Percentiles rank a stretch among this genome's conserved stretches.
Conservation (phyloP, 192 early-diverging fungal species). For the Backusella circina region DNA sequence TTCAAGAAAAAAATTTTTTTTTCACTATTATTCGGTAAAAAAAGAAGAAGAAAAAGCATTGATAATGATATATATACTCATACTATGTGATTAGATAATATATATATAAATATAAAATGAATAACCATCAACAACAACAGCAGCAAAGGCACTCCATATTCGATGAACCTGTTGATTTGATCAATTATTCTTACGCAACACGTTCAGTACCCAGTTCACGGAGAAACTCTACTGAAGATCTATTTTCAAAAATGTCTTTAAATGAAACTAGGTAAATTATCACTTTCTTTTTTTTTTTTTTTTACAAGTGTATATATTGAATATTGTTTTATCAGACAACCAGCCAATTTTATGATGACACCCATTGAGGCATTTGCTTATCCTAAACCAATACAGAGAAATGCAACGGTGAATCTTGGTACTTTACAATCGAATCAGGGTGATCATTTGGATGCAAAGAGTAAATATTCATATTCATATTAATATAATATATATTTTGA, state of each 20-base stretch:
- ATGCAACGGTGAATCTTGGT: background rate
- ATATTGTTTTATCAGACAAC: constrained; percentile 20
- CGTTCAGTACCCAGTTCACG: constrained; percentile 66
- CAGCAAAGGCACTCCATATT: background rate
- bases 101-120: background rate
- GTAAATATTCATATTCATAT: background rate
- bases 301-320: constrained; percentile 26
- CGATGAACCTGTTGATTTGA: constrained; percentile 2
- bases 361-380: constrained; percentile 28
- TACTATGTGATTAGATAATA: background rate
- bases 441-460: background rate
- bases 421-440: background rate
- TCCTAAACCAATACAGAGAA: constrained; percentile 14
- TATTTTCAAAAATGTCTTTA: constrained; percentile 20
- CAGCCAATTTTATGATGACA: background rate
- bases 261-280: constrained; percentile 11
- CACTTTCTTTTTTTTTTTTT: background rate
- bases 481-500: background rate
- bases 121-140: background rate
- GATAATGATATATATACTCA: background rate
- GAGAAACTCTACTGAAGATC: constrained; percentile 66
- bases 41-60: background rate
- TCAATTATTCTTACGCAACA: constrained; percentile 2
- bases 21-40: background rate
- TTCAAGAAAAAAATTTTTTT: no score